These are phyloP conservation scores for Flaveria floridana DNA, from an alignment of 140 eudicot species.

Conservation along the genomic window DNA sequence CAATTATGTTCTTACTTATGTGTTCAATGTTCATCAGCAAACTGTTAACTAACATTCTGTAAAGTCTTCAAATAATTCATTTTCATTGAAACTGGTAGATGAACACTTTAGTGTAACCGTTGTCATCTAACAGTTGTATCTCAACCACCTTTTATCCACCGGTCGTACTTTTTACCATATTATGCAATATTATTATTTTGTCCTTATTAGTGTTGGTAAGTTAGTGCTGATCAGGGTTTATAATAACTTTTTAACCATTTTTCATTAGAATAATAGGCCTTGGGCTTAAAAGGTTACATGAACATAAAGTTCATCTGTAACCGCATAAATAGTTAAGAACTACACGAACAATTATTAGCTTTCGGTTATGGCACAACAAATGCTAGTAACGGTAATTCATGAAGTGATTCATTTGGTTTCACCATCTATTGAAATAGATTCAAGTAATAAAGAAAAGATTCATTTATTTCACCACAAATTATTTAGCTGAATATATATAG, in stretches of 20 bases:
- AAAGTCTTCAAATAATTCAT: constrained; percentile 7
- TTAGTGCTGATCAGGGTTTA: not conserved
- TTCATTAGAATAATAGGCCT: not conserved
- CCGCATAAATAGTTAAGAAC: too few species aligned
- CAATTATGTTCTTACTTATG: not conserved
- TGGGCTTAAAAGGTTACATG: not conserved
- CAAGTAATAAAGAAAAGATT: not conserved
- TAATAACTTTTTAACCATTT: constrained; percentile 4
- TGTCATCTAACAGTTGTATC: constrained; percentile 10
- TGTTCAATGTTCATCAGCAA: constrained; percentile 15
- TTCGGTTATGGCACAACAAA: not conserved
- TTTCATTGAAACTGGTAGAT: constrained; percentile 25
- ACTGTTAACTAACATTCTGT: not conserved
- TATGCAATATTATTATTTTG: not conserved
- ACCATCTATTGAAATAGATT: too few species aligned
- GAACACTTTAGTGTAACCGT: constrained; percentile 6
- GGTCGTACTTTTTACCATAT: not conserved
- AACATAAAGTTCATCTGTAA: not conserved
- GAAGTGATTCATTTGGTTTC: not conserved
- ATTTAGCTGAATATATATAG: not conserved
- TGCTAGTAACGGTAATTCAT: too few species aligned
- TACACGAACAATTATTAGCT: not conserved
- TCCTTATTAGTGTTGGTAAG: not conserved
- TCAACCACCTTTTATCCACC: constrained; percentile 9
- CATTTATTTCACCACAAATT: not conserved